Base-by-base conservation (phyloP, 495 filamentous ascomycete species). In the Podospora fimiseda region DNA sequence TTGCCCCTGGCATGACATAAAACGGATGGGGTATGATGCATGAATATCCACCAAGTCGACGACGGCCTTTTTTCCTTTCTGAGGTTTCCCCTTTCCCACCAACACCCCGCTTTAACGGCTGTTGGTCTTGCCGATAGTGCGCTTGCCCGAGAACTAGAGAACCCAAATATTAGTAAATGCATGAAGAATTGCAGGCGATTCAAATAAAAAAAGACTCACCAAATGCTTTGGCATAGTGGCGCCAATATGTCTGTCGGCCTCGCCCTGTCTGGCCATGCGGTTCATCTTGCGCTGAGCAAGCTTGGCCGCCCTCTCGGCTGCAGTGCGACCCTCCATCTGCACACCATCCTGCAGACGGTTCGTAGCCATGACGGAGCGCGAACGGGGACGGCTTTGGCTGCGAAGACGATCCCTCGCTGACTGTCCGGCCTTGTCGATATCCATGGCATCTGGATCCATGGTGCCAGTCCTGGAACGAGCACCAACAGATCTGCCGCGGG, bases 231-330 rank as follows among this genome's bases (percentile, higher is more conserved):
- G 83, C 66, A 95, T 71, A 40, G 85, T 76, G 8, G 85, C 84
- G 50, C 84, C 84, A 46, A 84, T 85, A 73, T 97, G 94, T 65
- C 93, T 80, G 81, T 98, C 93, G 36, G 90, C 90, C 76, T 98
- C 93, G 73, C 93, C 93, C 77, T 88, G 84, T 66, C 91, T 83
- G 40, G 93, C 93, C 87, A 94, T 92, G 55, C 92, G 79, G 75
- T 98, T 97, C 90, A 94, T 96, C 84, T 89, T 89, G 80, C 90
- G 89, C 83, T 98, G 93, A 58, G 84, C 78, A 63, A 98, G 69
- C 79, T 96, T 97, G 59, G 79, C 76, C 65, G 90, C 70, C 60
- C 84, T 83, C 68, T 96, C 94, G 15, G 87, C 90, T 77, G 90
- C 90, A 20, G 73, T 80, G 55, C 89, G 38, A 64, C 67, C 19